These are phyloP conservation scores for Metschnikowia noctiluminum DNA, from an alignment of 805 yeast species.

Conservation along the genomic window DNA sequence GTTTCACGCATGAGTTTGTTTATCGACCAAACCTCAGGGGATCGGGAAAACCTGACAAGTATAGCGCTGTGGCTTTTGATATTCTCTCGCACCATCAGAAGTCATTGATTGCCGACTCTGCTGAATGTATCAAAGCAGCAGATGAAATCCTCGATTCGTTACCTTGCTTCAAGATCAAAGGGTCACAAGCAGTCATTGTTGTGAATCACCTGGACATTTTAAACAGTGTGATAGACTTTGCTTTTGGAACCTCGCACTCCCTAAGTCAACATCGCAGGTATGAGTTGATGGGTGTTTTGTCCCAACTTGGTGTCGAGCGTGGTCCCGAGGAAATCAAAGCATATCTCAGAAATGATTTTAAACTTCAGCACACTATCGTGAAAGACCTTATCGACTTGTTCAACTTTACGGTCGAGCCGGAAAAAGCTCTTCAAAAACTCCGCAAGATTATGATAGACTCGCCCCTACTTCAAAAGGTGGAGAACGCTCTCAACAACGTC, in stretches of 20 bases:
- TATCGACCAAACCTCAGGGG: constrained; percentile 63
- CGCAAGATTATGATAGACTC: constrained; percentile 72
- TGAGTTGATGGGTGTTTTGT: constrained; percentile 66
- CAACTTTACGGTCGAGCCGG: constrained; percentile 71
- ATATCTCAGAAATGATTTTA: constrained; percentile 49
- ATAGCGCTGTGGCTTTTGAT: constrained; percentile 85
- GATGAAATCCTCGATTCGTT: constrained; percentile 66
- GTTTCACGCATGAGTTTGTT: constrained; percentile 76
- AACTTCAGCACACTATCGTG: constrained; percentile 75
- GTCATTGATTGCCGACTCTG: constrained; percentile 47
- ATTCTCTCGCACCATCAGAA: constrained; percentile 49
- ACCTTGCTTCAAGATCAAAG: constrained; percentile 57
- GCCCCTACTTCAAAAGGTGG: constrained; percentile 58
- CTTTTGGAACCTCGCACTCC: constrained; percentile 70
- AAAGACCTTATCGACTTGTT: constrained; percentile 74
- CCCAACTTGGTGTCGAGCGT: constrained; percentile 71
- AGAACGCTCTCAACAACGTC: constrained; percentile 61
- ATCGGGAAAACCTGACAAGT: constrained; percentile 66
- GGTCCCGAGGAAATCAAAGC: constrained; percentile 55
- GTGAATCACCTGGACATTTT: constrained; percentile 81
- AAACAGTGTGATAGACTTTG: constrained; percentile 58
- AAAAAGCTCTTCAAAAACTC: constrained; percentile 58
- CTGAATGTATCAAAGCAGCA: constrained; percentile 80
- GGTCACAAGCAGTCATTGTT: constrained; percentile 53
- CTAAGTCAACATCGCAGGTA: constrained; percentile 58